These are phyloP conservation scores for Xylariaceae sp. DNA, from an alignment of 2,329 filamentous ascomycete species.

Conservation along the genomic window DNA sequence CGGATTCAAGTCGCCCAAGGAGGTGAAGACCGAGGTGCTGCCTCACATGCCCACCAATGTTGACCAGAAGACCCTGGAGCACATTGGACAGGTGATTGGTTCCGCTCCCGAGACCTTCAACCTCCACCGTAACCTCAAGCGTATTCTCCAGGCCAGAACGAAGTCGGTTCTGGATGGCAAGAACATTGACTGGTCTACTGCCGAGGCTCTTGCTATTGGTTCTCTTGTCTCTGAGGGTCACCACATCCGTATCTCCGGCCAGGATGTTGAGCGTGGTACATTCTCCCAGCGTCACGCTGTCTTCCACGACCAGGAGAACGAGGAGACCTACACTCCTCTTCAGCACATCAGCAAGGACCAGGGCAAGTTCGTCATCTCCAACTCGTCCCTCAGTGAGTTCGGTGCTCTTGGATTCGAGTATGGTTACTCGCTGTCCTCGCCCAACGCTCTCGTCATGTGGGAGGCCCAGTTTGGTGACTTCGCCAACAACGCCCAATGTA, in stretches of 20 bases:
- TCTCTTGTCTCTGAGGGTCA: conserved; percentile 87
- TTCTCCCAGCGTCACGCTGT: conserved; percentile 98
- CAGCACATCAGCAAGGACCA: conserved; percentile 87
- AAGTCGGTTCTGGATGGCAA: conserved; percentile 90
- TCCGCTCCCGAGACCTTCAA: conserved; percentile 77
- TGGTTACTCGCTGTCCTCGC: conserved; percentile 93
- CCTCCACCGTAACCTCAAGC: conserved; percentile 92
- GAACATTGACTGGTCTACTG: conserved; percentile 96
- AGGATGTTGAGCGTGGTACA: conserved; percentile 98
- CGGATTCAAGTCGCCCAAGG: conserved; percentile 98
- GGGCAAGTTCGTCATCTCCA: conserved; percentile 92
- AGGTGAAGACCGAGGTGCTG: conserved; percentile 88
- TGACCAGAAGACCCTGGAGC: conserved; percentile 64
- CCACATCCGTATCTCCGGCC: conserved; percentile 94
- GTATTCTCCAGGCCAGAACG: conserved; percentile 81
- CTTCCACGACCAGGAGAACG: conserved; percentile 93
- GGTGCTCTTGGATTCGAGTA: conserved; percentile 92
- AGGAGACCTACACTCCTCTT: conserved; percentile 87
- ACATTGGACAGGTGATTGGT: conserved; percentile 78
- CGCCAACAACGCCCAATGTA: conserved; percentile 98
- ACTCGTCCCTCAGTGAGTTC: conserved; percentile 75
- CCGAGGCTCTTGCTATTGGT: conserved; percentile 92
- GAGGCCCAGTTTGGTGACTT: conserved; percentile 99
- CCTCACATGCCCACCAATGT: conserved; percentile 87
- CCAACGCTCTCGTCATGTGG: conserved; percentile 98